phyloP scores from a whole-genome alignment of 1,139 yeast species.

The Hansenula sp. region DNA sequence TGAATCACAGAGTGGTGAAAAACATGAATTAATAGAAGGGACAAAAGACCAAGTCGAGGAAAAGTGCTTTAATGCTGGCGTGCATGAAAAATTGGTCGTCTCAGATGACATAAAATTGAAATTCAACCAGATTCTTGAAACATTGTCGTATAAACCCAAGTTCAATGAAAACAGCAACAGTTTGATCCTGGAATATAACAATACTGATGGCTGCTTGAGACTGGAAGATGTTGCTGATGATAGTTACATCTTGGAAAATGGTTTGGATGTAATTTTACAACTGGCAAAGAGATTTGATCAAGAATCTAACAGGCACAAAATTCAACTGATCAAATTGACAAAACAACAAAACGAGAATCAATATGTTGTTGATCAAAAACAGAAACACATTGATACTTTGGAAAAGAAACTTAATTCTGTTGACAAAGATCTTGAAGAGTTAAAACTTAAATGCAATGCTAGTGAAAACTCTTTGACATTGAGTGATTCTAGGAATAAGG shows the following conservation, averaged over 20 bases:
- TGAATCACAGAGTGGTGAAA: no score
- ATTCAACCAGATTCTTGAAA: no score
- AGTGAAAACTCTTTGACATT: conserved; percentile 2
- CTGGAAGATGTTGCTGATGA: neutral
- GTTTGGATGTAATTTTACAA: neutral
- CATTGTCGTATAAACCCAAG: no score
- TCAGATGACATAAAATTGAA: no score
- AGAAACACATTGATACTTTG: neutral
- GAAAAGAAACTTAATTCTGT: neutral
- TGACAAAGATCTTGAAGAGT: neutral
- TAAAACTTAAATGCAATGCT: conserved; percentile 2
- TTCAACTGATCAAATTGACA: conserved; percentile 7
- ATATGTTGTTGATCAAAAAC: neutral
- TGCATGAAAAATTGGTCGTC: no score
- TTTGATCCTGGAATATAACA: no score
- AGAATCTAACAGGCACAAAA: conserved; percentile 1
- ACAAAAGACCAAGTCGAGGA: no score
- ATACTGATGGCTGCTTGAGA: no score
- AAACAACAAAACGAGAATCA: conserved; percentile 7
- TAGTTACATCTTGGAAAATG: neutral
- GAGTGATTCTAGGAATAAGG: conserved; percentile 2
- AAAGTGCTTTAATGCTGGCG: no score
- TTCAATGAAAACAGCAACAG: no score
- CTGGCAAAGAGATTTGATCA: neutral
- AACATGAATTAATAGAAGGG: no score